Conservation (phyloP, 2,329 filamentous ascomycete species). For the Alternaria alternata region DNA sequence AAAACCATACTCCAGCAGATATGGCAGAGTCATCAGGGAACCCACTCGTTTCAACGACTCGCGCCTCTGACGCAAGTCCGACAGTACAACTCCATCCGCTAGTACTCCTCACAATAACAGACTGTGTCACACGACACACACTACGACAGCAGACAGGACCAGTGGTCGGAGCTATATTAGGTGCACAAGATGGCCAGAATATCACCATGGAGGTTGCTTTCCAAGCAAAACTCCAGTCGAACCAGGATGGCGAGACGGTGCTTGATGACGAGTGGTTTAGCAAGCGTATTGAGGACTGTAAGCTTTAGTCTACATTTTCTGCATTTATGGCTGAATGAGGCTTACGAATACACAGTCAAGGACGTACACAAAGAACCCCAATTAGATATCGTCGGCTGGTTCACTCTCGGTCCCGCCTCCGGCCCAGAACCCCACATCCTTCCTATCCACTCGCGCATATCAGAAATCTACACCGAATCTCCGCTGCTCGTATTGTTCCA, state of each 20-base stretch:
- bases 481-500: constrained; percentile 91
- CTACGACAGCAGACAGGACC: constrained; percentile 78
- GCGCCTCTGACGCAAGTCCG: constrained; percentile 73
- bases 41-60: constrained; percentile 54
- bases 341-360: constrained; percentile 68
- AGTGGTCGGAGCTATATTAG: constrained; percentile 85
- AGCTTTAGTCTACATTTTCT: constrained; percentile 43
- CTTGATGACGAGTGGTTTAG: constrained; percentile 77
- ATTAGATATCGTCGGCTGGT: constrained; percentile 89
- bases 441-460: constrained; percentile 79
- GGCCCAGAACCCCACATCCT: constrained; percentile 75
- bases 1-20: constrained; percentile 8
- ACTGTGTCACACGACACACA: constrained; percentile 92
- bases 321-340: not conserved
- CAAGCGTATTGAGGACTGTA: constrained; percentile 84
- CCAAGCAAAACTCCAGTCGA: constrained; percentile 69
- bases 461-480: constrained; percentile 80
- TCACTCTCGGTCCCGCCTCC: constrained; percentile 75
- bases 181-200: constrained; percentile 88
- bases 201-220: constrained; percentile 94
- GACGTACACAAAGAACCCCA: constrained; percentile 84
- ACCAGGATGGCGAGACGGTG: constrained; percentile 63
- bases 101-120: constrained; percentile 93
- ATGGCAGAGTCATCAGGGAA: constrained; percentile 52
- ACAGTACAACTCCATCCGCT: constrained; percentile 89